A percentile compares a stretch with the other conserved stretches of the same genome.
Evolutionary conservation across 176 grass and related monocot species (phyloP).

Genomic region (Bolboschoenus planiculmis): DNA sequence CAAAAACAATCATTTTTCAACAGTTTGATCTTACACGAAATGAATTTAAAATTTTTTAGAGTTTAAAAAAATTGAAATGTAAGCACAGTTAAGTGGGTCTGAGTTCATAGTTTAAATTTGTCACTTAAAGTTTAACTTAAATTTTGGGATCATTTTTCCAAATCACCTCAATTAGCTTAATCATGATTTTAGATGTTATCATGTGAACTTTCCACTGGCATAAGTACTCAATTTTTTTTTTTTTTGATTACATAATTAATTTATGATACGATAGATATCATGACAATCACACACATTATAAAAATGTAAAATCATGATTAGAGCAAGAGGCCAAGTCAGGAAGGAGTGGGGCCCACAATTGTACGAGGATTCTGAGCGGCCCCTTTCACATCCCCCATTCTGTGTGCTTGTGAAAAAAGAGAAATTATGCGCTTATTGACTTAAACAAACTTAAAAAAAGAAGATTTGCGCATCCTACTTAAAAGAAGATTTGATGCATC

Average conservation of each 20-base stretch:
- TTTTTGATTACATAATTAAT: neutral
- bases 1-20: neutral
- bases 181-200: neutral
- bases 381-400: neutral
- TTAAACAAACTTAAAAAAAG: neutral
- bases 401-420: slow-evolving; percentile 17
- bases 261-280: neutral
- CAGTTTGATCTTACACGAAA: neutral
- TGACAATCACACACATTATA: neutral
- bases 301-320: slow-evolving; percentile 14
- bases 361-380: slow-evolving; percentile 25
- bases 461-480: slow-evolving; percentile 14
- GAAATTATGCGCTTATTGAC: slow-evolving; percentile 11
- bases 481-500: neutral
- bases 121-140: neutral
- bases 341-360: neutral
- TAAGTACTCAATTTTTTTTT: neutral
- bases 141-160: neutral
- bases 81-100: neutral
- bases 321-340: neutral
- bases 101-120: neutral
- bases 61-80: neutral
- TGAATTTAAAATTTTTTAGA: neutral
- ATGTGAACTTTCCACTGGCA: neutral
- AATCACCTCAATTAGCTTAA: neutral